Evolutionary conservation across 441 rosid species (phyloP).

Genomic region (Erysimum pusillum): DNA sequence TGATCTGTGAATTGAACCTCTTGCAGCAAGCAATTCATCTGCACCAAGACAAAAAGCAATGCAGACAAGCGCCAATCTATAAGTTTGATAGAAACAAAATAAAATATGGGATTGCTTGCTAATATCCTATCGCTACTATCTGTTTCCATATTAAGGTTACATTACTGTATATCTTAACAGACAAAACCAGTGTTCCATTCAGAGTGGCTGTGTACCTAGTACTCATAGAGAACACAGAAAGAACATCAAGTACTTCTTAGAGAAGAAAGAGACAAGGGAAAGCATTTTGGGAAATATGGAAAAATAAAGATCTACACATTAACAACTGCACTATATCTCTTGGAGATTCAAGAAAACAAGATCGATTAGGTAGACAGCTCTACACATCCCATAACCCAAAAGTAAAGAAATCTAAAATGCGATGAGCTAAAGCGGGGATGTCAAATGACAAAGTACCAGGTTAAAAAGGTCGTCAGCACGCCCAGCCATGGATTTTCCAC

Average conservation of each 20-base stretch:
- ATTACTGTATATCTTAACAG: not conserved
- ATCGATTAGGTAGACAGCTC: not conserved
- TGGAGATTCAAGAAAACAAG: not conserved
- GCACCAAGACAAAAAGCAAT: slow-evolving; percentile 29
- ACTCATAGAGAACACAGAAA: slow-evolving; percentile 4
- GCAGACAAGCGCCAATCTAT: not conserved
- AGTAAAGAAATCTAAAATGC: not conserved
- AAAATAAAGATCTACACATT: not conserved
- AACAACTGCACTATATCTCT: not conserved
- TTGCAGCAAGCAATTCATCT: slow-evolving; percentile 85
- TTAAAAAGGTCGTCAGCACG: slow-evolving; percentile 85
- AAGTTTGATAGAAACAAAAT: slow-evolving; percentile 12
- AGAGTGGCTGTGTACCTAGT: slow-evolving; percentile 5
- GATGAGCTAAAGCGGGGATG: slow-evolving; percentile 3
- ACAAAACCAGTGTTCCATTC: slow-evolving; percentile 19
- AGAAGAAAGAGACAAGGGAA: not conserved
- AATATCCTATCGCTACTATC: not conserved
- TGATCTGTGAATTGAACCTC: slow-evolving; percentile 93
- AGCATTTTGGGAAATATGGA: not conserved
- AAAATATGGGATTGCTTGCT: not conserved
- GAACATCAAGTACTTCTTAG: slow-evolving; percentile 20
- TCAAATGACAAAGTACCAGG: slow-evolving; percentile 61
- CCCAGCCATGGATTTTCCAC: slow-evolving; percentile 98
- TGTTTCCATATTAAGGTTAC: slow-evolving; percentile 7
- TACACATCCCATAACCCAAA: not conserved